Percentiles rank a stretch among this genome's conserved stretches.
Evolutionary conservation across 257 asterid genomes (phyloP).

Genomic region (Thymus mandschuricus): DNA sequence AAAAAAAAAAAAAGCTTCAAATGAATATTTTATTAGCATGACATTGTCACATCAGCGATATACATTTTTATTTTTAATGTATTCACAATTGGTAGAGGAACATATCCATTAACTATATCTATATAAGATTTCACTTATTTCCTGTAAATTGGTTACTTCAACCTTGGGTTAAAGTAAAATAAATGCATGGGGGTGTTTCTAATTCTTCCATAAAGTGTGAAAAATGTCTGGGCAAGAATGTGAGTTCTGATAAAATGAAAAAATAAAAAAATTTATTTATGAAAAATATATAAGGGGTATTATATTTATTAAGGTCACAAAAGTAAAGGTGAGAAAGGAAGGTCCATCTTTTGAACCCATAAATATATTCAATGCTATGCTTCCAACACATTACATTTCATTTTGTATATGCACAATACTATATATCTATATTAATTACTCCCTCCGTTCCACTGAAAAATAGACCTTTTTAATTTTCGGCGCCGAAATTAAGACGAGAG

Average conservation of each 20-base stretch:
- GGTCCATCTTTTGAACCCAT: not conserved
- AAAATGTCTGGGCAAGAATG: not conserved
- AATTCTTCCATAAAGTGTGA: not conserved
- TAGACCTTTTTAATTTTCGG: too few species aligned
- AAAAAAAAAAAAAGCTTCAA: too few species aligned
- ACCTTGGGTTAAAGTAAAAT: not conserved
- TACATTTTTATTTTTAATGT: too few species aligned
- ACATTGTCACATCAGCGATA: too few species aligned
- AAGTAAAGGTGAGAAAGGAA: not conserved
- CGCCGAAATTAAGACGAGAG: too few species aligned
- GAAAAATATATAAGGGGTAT: slow-evolving; percentile 17
- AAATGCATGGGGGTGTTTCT: not conserved
- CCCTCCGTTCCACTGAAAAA: too few species aligned
- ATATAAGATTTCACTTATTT: not conserved
- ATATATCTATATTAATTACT: not conserved
- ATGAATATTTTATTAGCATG: too few species aligned
- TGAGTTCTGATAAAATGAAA: not conserved
- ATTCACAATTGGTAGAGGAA: too few species aligned
- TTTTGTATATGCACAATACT: not conserved
- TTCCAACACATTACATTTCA: not conserved
- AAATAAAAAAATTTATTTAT: not conserved
- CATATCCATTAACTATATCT: not conserved
- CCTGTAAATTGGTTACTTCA: not conserved
- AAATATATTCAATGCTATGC: not conserved
- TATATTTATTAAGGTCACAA: not conserved